phyloP scores from a whole-genome alignment of 139 green algal species.

The Coelastrella sp. region DNA sequence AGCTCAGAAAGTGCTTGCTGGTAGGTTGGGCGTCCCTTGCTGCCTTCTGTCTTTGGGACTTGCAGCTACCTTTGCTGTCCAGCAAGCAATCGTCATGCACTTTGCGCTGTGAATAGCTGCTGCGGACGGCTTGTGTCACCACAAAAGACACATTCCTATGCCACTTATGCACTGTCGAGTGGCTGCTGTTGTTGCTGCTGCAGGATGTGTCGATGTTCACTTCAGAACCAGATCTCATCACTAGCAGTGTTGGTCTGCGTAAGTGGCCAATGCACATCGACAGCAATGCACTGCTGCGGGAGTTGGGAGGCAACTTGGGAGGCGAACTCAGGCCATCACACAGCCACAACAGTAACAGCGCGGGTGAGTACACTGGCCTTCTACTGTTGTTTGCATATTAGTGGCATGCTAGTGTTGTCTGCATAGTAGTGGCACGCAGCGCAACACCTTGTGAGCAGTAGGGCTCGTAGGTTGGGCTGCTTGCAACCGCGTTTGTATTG shows the following conservation, averaged over 20 bases:
- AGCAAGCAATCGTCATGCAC: not conserved
- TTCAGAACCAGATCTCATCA: conserved; percentile 55
- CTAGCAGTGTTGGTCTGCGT: conserved; percentile 61
- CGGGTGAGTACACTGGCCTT: too few species aligned
- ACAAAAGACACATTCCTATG: too few species aligned
- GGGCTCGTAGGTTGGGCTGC: too few species aligned
- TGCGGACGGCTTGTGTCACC: too few species aligned
- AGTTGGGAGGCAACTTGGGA: conserved; percentile 50
- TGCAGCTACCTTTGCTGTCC: not conserved
- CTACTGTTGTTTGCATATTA: too few species aligned
- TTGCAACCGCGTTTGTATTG: too few species aligned
- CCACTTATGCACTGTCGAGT: too few species aligned
- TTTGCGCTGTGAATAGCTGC: not conserved
- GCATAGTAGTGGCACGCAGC: too few species aligned
- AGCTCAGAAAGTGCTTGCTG: conserved; percentile 61
- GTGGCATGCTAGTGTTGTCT: too few species aligned
- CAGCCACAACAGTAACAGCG: conserved; percentile 3
- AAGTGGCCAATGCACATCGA: conserved; percentile 66
- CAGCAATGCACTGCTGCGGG: conserved; percentile 7
- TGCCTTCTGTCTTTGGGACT: not conserved
- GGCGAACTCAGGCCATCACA: not conserved
- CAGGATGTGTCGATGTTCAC: conserved; percentile 71
- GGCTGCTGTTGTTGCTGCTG: not conserved
- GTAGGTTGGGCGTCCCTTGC: conserved; percentile 31
- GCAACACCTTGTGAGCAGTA: too few species aligned